Conservation (phyloP, 805 yeast species). For the Starmerella potacharoeniae region DNA sequence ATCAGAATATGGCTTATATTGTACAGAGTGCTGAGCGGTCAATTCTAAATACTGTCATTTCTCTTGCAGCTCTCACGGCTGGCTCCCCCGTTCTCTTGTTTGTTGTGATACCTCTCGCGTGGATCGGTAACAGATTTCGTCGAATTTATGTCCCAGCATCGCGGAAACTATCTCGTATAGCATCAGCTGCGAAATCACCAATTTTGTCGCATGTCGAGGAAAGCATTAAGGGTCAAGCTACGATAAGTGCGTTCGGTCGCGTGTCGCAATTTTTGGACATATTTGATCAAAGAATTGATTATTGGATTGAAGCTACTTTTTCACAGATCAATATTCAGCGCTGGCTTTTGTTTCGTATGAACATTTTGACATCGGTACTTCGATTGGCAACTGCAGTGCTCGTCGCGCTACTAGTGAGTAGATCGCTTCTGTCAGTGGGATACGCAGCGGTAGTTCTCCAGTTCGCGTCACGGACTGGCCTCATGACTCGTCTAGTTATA, state of each 20-base stretch:
- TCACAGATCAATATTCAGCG: conserved; percentile 74
- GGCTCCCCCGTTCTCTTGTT: conserved; percentile 61
- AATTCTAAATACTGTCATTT: conserved; percentile 42
- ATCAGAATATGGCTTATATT: conserved; percentile 33
- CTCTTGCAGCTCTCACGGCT: conserved; percentile 45
- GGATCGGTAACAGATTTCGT: conserved; percentile 57
- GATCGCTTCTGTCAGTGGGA: conserved; percentile 64
- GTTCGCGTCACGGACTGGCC: conserved; percentile 75
- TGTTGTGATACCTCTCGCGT: conserved; percentile 42
- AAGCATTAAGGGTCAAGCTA: conserved; percentile 61
- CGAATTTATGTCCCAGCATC: conserved; percentile 54
- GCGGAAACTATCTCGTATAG: conserved; percentile 65
- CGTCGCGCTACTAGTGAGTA: conserved; percentile 48
- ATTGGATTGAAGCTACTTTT: conserved; percentile 37
- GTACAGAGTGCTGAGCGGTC: conserved; percentile 25
- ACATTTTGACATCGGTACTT: conserved; percentile 69
- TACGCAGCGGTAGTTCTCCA: conserved; percentile 81
- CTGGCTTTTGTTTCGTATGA: conserved; percentile 87
- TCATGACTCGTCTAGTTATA: conserved; percentile 40
- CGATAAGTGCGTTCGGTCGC: conserved; percentile 67
- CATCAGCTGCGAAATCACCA: conserved; percentile 59
- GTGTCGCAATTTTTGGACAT: conserved; percentile 43
- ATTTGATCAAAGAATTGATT: conserved; percentile 22
- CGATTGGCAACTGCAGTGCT: conserved; percentile 70
- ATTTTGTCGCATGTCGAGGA: conserved; percentile 75